Percentiles rank a stretch among this genome's conserved stretches.
Evolutionary conservation across 306 rosid genomes (phyloP).

Genomic region (Cicer cuneatum): DNA sequence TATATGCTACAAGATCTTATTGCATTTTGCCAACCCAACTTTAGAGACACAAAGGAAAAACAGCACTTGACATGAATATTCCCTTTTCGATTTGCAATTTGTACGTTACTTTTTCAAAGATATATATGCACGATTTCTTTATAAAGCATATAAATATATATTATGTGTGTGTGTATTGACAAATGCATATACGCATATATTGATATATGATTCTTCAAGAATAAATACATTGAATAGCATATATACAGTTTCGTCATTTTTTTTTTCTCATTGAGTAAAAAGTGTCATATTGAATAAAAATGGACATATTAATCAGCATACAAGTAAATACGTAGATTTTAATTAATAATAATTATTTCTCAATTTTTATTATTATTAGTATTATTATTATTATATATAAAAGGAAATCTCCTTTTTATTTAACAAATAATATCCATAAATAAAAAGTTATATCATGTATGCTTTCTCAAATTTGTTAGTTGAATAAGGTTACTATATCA

Average conservation of each 20-base stretch:
- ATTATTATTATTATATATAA: too few species aligned
- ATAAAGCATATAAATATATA: not conserved
- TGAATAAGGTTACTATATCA: not conserved
- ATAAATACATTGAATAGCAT: not conserved
- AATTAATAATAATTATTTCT: too few species aligned
- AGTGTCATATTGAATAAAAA: too few species aligned
- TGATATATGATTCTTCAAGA: not conserved
- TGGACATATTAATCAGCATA: too few species aligned
- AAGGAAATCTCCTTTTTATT: too few species aligned
- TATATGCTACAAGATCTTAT: conserved; percentile 36
- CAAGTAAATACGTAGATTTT: too few species aligned
- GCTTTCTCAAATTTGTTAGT: conserved; percentile 32
- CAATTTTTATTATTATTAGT: too few species aligned
- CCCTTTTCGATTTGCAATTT: conserved; percentile 47
- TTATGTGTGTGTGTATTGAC: accelerated
- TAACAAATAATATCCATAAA: too few species aligned
- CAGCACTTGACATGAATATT: conserved; percentile 50
- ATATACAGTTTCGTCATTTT: conserved; percentile 32
- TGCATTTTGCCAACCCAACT: conserved; percentile 45
- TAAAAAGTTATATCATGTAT: not conserved
- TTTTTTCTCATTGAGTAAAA: not conserved
- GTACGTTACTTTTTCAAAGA: conserved; percentile 40
- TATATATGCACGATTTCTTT: conserved; percentile 24
- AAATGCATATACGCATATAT: too few species aligned
- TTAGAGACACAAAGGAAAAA: conserved; percentile 34